Base-by-base conservation (phyloP, 2,329 filamentous ascomycete genomes). In the Bisporella sp. region DNA sequence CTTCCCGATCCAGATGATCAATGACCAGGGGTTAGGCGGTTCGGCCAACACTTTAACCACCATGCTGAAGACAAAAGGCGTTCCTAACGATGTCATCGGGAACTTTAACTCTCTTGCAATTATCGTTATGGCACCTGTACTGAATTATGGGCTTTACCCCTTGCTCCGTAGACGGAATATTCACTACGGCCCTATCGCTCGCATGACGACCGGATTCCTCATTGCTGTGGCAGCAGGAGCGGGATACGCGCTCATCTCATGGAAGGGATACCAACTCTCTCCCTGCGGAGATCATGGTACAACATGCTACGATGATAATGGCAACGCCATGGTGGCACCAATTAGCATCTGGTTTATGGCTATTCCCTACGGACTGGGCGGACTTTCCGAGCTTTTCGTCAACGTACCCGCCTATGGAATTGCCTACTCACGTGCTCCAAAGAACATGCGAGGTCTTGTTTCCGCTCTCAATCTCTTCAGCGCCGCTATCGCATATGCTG, bases 61-160 rank as follows among this genome's bases (percentile, higher is more conserved):
- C 63, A 78, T 77, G 69, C 77, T 87, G 82, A 61, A 75, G 47
- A 78, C 82, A 3, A 74, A 84, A 62, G 85, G 86, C 41, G 77
- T 87, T 3, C 87, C 87, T 61, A 91, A 90, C 72, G 87, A 91
- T 63, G 70, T 90, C 53, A 79, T 91, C 62, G 75, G 81, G 66
- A 90, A 89, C 70, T 73, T 91, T 49, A 84, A 90, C 67, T 84
- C 87, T 5, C 78, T 91, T 55, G 78, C 82, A 29, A 81, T 90
- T 54, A 78, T 91, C 58, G 77, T 89, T 62, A 79, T 88, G 67
- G 84, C 88, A 41, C 85, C 85, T 3, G 68, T 90, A 51, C 75
- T 84, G 52, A 86, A 90, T 62, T 76, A 73, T 39, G 31, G 81
- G 33, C 59, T 90, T 46, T 91, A 90, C 68, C 87, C 87, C 0